Percentiles rank a stretch among this genome's conserved stretches.
Evolutionary conservation across 331 rosid genomes (phyloP).

Genomic region (Pyrus hybrid): DNA sequence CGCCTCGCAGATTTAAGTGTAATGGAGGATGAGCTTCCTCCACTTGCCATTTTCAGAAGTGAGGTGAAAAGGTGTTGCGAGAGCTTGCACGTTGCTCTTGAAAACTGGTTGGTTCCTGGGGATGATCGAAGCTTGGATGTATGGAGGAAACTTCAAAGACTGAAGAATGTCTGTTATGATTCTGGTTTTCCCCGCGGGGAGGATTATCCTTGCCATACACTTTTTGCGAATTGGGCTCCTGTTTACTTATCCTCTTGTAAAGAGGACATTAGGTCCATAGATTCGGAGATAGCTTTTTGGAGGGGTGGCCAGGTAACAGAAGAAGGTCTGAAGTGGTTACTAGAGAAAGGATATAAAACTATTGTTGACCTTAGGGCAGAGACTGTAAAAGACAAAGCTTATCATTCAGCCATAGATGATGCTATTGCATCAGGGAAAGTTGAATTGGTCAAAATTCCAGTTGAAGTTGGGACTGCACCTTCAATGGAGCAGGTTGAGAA

Average conservation of each 20-base stretch:
- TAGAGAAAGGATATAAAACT: conserved; percentile 66
- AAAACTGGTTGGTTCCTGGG: conserved; percentile 50
- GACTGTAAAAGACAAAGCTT: conserved; percentile 55
- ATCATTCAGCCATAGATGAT: conserved; percentile 40
- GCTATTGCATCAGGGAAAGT: conserved; percentile 62
- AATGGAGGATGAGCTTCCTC: conserved; percentile 65
- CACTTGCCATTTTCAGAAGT: conserved; percentile 67
- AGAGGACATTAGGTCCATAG: conserved; percentile 37
- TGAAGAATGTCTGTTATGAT: conserved; percentile 89
- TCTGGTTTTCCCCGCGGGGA: conserved; percentile 65
- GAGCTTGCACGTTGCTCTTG: conserved; percentile 91
- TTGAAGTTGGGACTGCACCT: conserved; percentile 72
- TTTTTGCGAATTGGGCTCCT: conserved; percentile 81
- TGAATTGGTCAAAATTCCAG: conserved; percentile 74
- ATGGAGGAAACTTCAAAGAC: conserved; percentile 89
- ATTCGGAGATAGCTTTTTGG: conserved; percentile 74
- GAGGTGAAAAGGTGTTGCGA: conserved; percentile 97
- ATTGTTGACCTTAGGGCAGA: conserved; percentile 85
- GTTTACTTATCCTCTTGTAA: conserved; percentile 40
- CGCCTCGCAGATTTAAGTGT: conserved; percentile 22
- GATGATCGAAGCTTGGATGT: conserved; percentile 57
- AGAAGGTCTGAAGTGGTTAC: conserved; percentile 82
- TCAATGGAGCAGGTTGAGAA: conserved; percentile 71
- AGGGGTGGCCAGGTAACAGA: conserved; percentile 96
- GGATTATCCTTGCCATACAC: conserved; percentile 56